Evolutionary conservation across 2,329 filamentous ascomycete genomes (phyloP).

Genomic region (Epicoccum nigrum): DNA sequence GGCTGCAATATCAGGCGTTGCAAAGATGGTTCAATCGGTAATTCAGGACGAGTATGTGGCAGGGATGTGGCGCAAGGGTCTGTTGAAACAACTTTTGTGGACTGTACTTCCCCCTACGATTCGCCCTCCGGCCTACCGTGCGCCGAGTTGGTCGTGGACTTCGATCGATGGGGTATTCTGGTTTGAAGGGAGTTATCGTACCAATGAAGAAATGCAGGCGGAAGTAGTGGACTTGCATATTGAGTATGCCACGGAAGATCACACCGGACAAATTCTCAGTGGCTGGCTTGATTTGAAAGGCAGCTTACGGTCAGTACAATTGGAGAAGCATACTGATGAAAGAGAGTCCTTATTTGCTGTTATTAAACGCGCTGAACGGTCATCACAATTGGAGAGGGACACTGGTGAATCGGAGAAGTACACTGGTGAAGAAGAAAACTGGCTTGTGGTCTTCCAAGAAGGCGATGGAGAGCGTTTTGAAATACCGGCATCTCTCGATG

Average conservation of each 20-base stretch:
- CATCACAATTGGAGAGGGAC: not conserved
- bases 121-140: not conserved
- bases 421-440: too few relatives aligned
- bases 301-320: not conserved
- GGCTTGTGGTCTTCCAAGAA: too few relatives aligned
- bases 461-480: too few relatives aligned
- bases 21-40: not conserved
- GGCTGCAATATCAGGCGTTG: not conserved
- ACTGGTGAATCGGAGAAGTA: too few relatives aligned
- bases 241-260: not conserved
- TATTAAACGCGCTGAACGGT: not conserved
- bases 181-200: too few relatives aligned
- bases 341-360: too few relatives aligned
- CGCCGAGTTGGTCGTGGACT: not conserved
- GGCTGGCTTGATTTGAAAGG: not conserved
- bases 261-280: not conserved
- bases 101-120: accelerated
- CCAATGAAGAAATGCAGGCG: not conserved
- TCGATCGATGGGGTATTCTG: not conserved
- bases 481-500: too few relatives aligned
- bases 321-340: not conserved
- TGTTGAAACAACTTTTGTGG: not conserved
- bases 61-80: not conserved
- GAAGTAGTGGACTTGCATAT: not conserved
- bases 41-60: not conserved